Percentiles rank a stretch among this genome's conserved stretches.
These are phyloP conservation scores for Cytospora schulzeri DNA, from an alignment of 2,329 filamentous ascomycete species.

Conservation along the genomic window DNA sequence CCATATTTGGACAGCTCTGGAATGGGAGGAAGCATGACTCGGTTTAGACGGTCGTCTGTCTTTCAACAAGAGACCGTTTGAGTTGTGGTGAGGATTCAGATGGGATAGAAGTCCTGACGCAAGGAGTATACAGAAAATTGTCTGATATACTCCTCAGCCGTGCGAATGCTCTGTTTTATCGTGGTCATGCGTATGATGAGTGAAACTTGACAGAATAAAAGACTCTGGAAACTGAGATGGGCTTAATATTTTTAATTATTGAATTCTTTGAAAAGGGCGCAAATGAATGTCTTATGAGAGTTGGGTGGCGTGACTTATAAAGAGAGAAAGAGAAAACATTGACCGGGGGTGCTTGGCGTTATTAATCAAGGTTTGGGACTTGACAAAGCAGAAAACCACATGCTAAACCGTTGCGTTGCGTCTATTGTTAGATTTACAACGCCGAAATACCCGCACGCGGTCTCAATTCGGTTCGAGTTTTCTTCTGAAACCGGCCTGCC, in stretches of 20 bases:
- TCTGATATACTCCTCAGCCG: constrained; percentile 66
- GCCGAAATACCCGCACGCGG: neutral
- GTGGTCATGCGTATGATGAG: constrained; percentile 41
- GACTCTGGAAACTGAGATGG: neutral
- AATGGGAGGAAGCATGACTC: constrained; percentile 60
- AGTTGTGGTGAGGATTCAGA: constrained; percentile 1
- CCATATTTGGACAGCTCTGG: constrained; percentile 75
- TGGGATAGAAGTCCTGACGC: constrained; percentile 54
- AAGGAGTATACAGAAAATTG: constrained; percentile 63
- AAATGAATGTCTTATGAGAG: constrained; percentile 2
- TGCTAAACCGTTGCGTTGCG: neutral
- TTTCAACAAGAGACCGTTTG: neutral
- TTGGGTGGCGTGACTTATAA: constrained; percentile 17
- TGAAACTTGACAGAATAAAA: constrained; percentile 11
- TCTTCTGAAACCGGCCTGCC: neutral
- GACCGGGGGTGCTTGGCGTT: constrained; percentile 13
- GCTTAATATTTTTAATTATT: no score
- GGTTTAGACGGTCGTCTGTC: constrained; percentile 5
- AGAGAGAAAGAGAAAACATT: constrained; percentile 8
- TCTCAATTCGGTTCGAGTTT: neutral
- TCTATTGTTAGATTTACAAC: neutral
- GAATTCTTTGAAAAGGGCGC: constrained; percentile 20
- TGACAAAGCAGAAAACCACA: constrained; percentile 1
- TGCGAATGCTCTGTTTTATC: constrained; percentile 44
- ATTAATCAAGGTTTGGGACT: constrained; percentile 8